A percentile compares a stretch with the other conserved stretches of the same genome.
phyloP scores from a whole-genome alignment of 805 yeast genomes.

The Lipomyces japonicus region DNA sequence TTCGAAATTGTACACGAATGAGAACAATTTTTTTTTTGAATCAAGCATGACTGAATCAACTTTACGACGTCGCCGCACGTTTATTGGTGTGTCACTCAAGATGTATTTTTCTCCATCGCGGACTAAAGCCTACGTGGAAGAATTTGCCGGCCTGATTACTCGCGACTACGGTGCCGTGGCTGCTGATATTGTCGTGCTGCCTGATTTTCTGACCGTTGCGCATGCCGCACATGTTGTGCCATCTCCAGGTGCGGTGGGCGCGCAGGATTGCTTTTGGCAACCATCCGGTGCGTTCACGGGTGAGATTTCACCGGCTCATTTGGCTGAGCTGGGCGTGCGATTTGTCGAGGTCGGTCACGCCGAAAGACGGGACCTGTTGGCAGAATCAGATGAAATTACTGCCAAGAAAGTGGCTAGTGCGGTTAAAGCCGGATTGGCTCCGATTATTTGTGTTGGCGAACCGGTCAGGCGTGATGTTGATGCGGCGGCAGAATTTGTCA shows the following conservation, averaged over 20 bases:
- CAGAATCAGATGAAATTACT: slow-evolving; percentile 32
- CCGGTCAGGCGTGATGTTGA: slow-evolving; percentile 4
- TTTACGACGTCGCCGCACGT: slow-evolving; percentile 18
- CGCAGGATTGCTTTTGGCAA: slow-evolving; percentile 34
- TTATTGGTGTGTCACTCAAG: slow-evolving; percentile 33
- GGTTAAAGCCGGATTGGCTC: slow-evolving; percentile 27
- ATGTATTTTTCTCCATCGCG: slow-evolving; percentile 30
- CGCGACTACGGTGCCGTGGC: slow-evolving; percentile 6
- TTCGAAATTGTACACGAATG: neutral
- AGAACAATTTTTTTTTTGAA: no score
- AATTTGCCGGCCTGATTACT: slow-evolving; percentile 17
- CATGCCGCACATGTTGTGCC: neutral
- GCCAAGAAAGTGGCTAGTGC: slow-evolving; percentile 30
- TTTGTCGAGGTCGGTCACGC: slow-evolving; percentile 36
- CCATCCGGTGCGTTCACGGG: slow-evolving; percentile 35
- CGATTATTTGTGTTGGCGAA: slow-evolving; percentile 35
- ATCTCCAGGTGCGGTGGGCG: slow-evolving; percentile 27
- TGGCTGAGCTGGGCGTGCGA: slow-evolving; percentile 30
- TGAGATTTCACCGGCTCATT: slow-evolving; percentile 31
- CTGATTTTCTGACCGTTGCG: slow-evolving; percentile 31
- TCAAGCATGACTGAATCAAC: no score
- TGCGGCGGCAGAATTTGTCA: slow-evolving; percentile 27
- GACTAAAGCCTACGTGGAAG: slow-evolving; percentile 24
- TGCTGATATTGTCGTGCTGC: slow-evolving; percentile 30
- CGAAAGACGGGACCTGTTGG: slow-evolving; percentile 32